Evolutionary conservation across 768 basidiomycete species (phyloP).

Genomic region (Russula sp.): DNA sequence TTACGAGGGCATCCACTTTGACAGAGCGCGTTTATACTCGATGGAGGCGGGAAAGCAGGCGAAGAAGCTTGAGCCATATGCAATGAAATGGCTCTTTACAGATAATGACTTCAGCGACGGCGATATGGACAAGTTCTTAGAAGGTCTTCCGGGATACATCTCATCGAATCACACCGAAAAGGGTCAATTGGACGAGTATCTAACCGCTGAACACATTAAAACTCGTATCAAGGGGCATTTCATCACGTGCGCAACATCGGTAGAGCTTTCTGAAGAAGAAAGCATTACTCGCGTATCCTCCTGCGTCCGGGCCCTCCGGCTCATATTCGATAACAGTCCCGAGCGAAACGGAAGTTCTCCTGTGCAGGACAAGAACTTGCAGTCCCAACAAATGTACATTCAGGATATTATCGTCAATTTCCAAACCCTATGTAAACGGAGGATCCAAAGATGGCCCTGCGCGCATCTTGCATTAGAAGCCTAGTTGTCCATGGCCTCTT

Average conservation of each 20-base stretch:
- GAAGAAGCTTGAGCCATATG: constrained; percentile 7
- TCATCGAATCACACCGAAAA: constrained; percentile 5
- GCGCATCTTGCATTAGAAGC: constrained; percentile 8
- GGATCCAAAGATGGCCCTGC: constrained; percentile 3
- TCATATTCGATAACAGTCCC: constrained; percentile 5
- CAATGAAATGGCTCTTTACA: constrained; percentile 18
- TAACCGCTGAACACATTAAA: not conserved
- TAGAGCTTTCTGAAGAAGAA: constrained; percentile 10
- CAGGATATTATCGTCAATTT: not conserved
- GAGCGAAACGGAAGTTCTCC: not conserved
- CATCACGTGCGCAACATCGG: constrained; percentile 14
- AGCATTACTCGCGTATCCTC: constrained; percentile 9
- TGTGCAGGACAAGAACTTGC: not conserved
- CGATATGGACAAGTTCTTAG: constrained; percentile 20
- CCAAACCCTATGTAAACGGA: not conserved
- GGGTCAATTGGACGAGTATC: not conserved
- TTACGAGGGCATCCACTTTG: constrained; percentile 9
- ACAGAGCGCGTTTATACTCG: not conserved
- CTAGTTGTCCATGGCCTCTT: constrained; percentile 13
- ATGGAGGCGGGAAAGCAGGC: not conserved
- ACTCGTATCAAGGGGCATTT: constrained; percentile 16
- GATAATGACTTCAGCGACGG: constrained; percentile 17
- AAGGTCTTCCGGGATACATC: constrained; percentile 19
- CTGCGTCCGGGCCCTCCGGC: constrained; percentile 9
- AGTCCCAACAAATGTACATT: not conserved